A percentile compares a stretch with the other conserved stretches of the same genome.
These are phyloP conservation scores for Solanum medicagineum DNA, from an alignment of 257 asterid genomes.

Conservation along the genomic window DNA sequence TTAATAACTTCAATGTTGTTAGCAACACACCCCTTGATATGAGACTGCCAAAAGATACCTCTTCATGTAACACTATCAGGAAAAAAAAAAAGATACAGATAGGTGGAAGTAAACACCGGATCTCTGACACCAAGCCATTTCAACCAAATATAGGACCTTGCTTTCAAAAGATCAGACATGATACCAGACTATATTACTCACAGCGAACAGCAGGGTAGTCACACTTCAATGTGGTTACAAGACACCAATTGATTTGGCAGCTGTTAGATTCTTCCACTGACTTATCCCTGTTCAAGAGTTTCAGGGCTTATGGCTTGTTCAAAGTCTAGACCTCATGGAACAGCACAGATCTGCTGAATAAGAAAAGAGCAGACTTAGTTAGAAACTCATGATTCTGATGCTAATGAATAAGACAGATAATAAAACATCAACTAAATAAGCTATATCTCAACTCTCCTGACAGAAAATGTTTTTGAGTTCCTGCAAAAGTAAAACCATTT, in stretches of 20 bases:
- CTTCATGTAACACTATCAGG: neutral
- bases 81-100: neutral
- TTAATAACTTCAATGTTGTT: neutral
- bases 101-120: neutral
- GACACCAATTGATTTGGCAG: neutral
- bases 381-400: constrained; percentile 1
- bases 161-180: neutral
- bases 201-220: neutral
- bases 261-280: neutral
- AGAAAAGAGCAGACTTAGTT: neutral
- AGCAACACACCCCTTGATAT: neutral
- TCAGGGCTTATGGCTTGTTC: neutral
- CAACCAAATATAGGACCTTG: neutral
- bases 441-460: constrained; percentile 32
- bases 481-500: constrained; percentile 51
- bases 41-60: neutral
- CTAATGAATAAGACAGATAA: neutral
- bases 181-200: neutral
- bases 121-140: neutral
- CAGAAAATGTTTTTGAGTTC: constrained; percentile 28
- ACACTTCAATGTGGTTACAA: neutral
- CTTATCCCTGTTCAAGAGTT: neutral
- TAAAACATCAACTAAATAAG: constrained; percentile 13
- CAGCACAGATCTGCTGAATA: neutral
- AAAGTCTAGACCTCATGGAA: neutral